These are phyloP conservation scores for Erythrobasidium hasegawianum DNA, from an alignment of 1,284 basidiomycete species.

Conservation along the genomic window DNA sequence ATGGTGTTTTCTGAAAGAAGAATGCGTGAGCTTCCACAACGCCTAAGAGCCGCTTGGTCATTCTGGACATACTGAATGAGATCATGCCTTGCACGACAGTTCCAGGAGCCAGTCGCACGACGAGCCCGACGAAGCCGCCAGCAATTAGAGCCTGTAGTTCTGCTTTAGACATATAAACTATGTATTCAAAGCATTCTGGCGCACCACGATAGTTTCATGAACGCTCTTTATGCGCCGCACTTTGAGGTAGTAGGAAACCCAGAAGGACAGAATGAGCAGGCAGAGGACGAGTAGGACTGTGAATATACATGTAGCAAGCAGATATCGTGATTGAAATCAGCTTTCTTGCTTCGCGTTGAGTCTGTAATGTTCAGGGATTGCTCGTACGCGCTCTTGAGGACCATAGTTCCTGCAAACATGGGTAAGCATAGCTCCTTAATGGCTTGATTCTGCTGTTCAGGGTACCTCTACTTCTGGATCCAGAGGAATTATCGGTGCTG, in stretches of 20 bases:
- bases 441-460: not conserved
- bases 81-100: constrained; percentile 96
- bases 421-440: not conserved
- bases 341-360: not conserved
- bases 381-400: constrained; percentile 39
- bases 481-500: constrained; percentile 36
- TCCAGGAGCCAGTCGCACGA: constrained; percentile 84
- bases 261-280: constrained; percentile 87
- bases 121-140: constrained; percentile 88
- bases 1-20: constrained; percentile 90
- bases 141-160: not conserved
- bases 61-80: constrained; percentile 36
- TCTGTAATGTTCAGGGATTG: not conserved
- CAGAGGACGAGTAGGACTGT: constrained; percentile 67
- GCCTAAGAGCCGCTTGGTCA: no score
- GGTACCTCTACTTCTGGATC: constrained; percentile 38
- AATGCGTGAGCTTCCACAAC: no score
- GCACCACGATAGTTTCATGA: constrained; percentile 82
- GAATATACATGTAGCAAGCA: no score
- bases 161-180: no score
- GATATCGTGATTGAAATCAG: no score
- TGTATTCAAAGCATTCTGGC: no score
- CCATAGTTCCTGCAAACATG: constrained; percentile 40
- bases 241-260: constrained; percentile 96
- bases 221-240: constrained; percentile 92